Evolutionary conservation across 148 eudicot species (phyloP), one percentile per base, ranked within the genome.

Genomic region (Camellia lanceoleosa): DNA sequence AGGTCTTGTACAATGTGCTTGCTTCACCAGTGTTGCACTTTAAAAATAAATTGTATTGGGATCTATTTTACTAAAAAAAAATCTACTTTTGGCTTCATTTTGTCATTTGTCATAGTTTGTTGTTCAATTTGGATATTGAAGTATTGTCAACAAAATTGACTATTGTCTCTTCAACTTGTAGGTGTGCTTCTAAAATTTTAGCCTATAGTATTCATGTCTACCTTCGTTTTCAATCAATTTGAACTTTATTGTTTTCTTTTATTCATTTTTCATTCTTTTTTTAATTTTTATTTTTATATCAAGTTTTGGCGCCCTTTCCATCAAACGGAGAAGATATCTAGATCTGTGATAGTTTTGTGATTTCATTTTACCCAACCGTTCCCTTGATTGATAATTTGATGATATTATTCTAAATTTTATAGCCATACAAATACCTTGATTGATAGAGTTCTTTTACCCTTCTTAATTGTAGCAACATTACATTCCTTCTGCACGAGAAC

Each of bases 401-500:
- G 54, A 20, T n/a, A 30, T 19, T 0, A 76, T 51, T 19, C 43
- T 63, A 66, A 63, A n/a, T 46, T 30, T 8, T n/a, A 7, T 52
- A 75, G 52, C 30, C 15, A 44, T 3, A 63, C 9, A 64, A 54
- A 64, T 16, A 20, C 19, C 9, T 49, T 5, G 52, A 49, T 49
- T 5, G 7, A 30, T 16, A 67, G 20, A 14, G 52, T 58, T 62
- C 58, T 58, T 7, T 5, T 62, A 9, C 23, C 7, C 42, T 41
- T 41, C 56, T 18, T 74, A 10, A 73, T 54, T 73, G 52, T 87
- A 91, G 94, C 87, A 85, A 87, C 86, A 83, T 68, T 89, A 89
- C 73, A 73, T 91, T 65, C 89, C 87, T 47, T 83, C 94, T 56
- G 94, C 94, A 46, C 83, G 94, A 79, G 94, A 91, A 75, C 87